phyloP scores from a whole-genome alignment of 306 rosid genomes.

The Trifolium fragiferum region DNA sequence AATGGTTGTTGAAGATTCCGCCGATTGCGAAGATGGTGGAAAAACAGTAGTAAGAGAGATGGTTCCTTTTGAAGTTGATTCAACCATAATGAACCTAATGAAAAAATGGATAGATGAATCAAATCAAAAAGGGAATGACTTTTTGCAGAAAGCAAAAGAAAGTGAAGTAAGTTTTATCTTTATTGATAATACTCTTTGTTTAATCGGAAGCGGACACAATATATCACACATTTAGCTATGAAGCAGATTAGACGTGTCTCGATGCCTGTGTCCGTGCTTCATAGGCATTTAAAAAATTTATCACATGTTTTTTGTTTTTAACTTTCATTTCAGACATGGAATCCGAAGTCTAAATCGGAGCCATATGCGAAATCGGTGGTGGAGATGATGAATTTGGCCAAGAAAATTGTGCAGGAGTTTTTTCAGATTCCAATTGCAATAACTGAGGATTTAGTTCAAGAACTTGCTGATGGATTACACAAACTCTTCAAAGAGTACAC shows the following conservation, averaged over 20 bases:
- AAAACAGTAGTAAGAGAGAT: conserved; percentile 80
- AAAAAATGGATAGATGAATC: conserved; percentile 73
- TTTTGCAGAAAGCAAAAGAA: conserved; percentile 63
- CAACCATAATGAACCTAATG: conserved; percentile 57
- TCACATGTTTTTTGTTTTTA: neutral
- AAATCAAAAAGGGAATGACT: conserved; percentile 53
- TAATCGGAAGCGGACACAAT: conserved; percentile 5
- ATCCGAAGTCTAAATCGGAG: conserved; percentile 89
- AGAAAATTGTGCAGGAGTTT: conserved; percentile 69
- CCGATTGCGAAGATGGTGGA: conserved; percentile 90
- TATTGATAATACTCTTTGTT: neutral
- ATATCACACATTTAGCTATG: neutral
- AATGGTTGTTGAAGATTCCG: conserved; percentile 84
- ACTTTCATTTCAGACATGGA: conserved; percentile 75
- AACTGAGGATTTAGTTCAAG: conserved; percentile 68
- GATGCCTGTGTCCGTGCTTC: too few relatives aligned
- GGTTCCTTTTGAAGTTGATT: conserved; percentile 86
- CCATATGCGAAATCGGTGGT: conserved; percentile 76
- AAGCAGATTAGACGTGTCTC: too few relatives aligned
- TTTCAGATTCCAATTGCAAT: conserved; percentile 75
- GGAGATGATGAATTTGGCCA: conserved; percentile 68
- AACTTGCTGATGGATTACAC: conserved; percentile 68
- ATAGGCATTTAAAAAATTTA: neutral
- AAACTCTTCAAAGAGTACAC: conserved; percentile 62
- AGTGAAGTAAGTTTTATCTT: conserved; percentile 63